These are phyloP conservation scores for Candida gorgasii DNA, from an alignment of 805 yeast species.

Conservation along the genomic window DNA sequence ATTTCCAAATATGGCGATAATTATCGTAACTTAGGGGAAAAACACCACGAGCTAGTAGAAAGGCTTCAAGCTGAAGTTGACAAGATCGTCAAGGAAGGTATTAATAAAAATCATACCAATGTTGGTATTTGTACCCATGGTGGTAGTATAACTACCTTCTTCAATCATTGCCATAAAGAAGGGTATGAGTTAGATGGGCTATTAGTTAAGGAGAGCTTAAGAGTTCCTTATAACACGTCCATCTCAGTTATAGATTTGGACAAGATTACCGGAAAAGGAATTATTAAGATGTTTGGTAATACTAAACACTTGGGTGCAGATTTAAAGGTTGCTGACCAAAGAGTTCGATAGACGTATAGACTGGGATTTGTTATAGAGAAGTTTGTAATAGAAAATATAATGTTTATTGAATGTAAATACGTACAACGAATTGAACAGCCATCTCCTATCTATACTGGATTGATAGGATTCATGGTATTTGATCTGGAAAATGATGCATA, in stretches of 20 bases:
- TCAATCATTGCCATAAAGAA: slow-evolving; percentile 49
- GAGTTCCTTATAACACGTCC: slow-evolving; percentile 75
- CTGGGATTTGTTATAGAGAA: background rate
- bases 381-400: background rate
- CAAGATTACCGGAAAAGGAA: slow-evolving; percentile 40
- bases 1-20: slow-evolving; percentile 55
- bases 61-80: slow-evolving; percentile 54
- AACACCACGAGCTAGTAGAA: slow-evolving; percentile 40
- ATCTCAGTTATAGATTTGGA: slow-evolving; percentile 64
- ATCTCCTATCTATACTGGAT: background rate
- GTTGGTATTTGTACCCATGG: slow-evolving; percentile 75
- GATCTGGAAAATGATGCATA: slow-evolving; percentile 42
- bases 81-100: slow-evolving; percentile 38
- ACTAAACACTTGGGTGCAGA: slow-evolving; percentile 67
- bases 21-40: slow-evolving; percentile 70
- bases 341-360: slow-evolving; percentile 40
- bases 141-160: slow-evolving; percentile 68
- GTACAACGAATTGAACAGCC: background rate
- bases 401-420: background rate
- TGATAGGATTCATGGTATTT: slow-evolving; percentile 29
- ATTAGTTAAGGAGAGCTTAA: slow-evolving; percentile 36
- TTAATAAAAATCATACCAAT: slow-evolving; percentile 40
- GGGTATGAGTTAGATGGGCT: slow-evolving; percentile 41
- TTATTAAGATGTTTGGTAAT: slow-evolving; percentile 59
- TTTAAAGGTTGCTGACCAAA: slow-evolving; percentile 50